Evolutionary conservation across 495 filamentous ascomycete genomes (phyloP).

Genomic region (Xylaria venustula): DNA sequence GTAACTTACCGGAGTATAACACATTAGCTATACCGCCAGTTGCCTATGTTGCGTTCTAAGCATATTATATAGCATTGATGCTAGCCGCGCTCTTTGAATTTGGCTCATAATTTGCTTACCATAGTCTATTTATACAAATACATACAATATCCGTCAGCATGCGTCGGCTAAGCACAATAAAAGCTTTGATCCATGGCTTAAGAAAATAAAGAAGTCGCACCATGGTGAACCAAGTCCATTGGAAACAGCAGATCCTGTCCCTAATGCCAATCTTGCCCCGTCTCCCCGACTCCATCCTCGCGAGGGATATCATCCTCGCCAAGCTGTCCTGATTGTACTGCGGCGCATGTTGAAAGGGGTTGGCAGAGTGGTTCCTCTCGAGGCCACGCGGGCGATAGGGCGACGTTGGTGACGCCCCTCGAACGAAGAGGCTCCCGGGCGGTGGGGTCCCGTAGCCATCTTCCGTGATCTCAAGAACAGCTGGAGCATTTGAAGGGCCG

Average conservation of each 20-base stretch:
- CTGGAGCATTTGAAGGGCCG: not conserved
- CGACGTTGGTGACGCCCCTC: not conserved
- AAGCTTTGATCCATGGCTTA: too few relatives aligned
- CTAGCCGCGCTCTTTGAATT: not conserved
- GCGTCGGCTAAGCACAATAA: not conserved
- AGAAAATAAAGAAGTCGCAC: too few relatives aligned
- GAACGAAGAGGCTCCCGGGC: slow-evolving; percentile 20
- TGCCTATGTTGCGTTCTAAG: slow-evolving; percentile 39
- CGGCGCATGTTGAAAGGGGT: not conserved
- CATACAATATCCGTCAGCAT: too few relatives aligned
- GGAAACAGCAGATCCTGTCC: slow-evolving; percentile 47
- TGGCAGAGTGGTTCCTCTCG: not conserved
- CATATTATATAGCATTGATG: not conserved
- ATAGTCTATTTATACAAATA: too few relatives aligned
- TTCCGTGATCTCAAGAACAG: not conserved
- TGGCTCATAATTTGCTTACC: not conserved
- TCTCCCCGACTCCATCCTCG: slow-evolving; percentile 14
- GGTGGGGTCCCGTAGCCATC: slow-evolving; percentile 27
- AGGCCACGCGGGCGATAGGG: not conserved
- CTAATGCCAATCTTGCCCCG: slow-evolving; percentile 35
- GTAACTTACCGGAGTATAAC: slow-evolving; percentile 60
- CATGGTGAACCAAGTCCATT: slow-evolving; percentile 72
- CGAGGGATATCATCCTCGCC: slow-evolving; percentile 28
- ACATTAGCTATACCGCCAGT: slow-evolving; percentile 84
- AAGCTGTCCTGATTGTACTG: slow-evolving; percentile 26